A percentile compares a stretch with the other conserved stretches of the same genome.
Conservation (phyloP, 257 asterid genomes). For the Solanum dulcamara region DNA sequence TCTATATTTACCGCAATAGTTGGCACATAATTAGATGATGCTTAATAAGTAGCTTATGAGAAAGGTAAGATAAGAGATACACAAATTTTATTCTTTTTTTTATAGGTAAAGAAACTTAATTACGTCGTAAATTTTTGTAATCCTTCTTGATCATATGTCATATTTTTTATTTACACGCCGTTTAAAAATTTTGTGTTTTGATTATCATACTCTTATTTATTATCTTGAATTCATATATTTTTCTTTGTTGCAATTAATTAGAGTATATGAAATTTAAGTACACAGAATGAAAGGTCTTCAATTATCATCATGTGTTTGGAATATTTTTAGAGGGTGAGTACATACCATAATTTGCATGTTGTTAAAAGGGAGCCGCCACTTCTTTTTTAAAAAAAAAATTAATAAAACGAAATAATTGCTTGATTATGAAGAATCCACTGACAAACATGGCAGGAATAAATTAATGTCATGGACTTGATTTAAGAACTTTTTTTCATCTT, state of each 20-base stretch:
- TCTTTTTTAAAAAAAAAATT: not conserved
- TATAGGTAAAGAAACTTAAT: not conserved
- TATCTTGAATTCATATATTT: not conserved
- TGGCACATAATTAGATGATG: not conserved
- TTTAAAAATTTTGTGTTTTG: not conserved
- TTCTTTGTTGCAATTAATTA: not conserved
- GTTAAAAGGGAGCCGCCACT: not conserved
- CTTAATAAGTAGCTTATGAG: no score
- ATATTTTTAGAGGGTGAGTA: not conserved
- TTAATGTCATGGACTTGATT: not conserved
- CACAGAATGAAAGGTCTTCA: not conserved
- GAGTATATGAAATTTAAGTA: not conserved
- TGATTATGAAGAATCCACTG: not conserved
- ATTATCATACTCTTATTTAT: not conserved
- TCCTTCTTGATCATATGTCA: not conserved
- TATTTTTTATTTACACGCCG: not conserved
- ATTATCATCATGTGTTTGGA: not conserved
- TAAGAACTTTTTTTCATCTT: not conserved
- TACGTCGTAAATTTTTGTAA: not conserved
- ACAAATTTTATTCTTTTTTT: no score
- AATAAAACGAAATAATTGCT: not conserved
- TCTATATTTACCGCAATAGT: not conserved
- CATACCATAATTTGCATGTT: not conserved
- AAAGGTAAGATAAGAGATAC: no score
- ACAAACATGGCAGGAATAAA: not conserved